A percentile compares a stretch with the other conserved stretches of the same genome.
These are phyloP conservation scores for Pelargonium nanum DNA, from an alignment of 345 rosid genomes.

Conservation along the genomic window DNA sequence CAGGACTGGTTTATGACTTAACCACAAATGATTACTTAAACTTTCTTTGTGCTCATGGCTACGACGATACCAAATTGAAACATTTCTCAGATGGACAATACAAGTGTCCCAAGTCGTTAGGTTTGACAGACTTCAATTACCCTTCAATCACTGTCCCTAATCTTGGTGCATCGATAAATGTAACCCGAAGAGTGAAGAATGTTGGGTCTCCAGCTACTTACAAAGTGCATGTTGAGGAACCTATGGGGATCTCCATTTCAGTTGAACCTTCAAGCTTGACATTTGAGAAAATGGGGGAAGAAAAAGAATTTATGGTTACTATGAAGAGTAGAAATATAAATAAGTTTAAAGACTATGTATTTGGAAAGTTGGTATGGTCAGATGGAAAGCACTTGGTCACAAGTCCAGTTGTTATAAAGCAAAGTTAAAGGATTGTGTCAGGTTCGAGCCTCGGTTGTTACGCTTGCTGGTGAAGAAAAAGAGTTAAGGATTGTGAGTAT, in stretches of 20 bases:
- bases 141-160: slow-evolving; percentile 27
- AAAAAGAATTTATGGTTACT: slow-evolving; percentile 23
- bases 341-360: slow-evolving; percentile 8
- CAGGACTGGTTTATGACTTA: slow-evolving; percentile 22
- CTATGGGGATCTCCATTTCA: slow-evolving; percentile 16
- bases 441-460: no score
- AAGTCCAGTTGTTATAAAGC: slow-evolving; percentile 26
- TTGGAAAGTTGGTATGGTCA: slow-evolving; percentile 28
- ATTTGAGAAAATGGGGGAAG: slow-evolving; percentile 21
- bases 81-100: slow-evolving; percentile 5
- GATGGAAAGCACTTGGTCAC: slow-evolving; percentile 37
- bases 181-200: slow-evolving; percentile 24
- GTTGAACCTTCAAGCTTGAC: slow-evolving; percentile 16
- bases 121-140: slow-evolving; percentile 26
- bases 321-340: slow-evolving; percentile 1
- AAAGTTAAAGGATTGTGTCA: no score
- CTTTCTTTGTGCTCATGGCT: slow-evolving; percentile 20
- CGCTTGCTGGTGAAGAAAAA: no score
- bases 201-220: slow-evolving; percentile 31
- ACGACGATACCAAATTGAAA: slow-evolving; percentile 11
- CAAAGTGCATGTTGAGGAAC: slow-evolving; percentile 5
- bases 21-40: slow-evolving; percentile 14
- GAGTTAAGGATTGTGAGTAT: no score
- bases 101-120: slow-evolving; percentile 18
- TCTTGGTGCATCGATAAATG: background rate